phyloP scores from a whole-genome alignment of 352 stramenopile species.

The Aphanomyces cochlioides region DNA sequence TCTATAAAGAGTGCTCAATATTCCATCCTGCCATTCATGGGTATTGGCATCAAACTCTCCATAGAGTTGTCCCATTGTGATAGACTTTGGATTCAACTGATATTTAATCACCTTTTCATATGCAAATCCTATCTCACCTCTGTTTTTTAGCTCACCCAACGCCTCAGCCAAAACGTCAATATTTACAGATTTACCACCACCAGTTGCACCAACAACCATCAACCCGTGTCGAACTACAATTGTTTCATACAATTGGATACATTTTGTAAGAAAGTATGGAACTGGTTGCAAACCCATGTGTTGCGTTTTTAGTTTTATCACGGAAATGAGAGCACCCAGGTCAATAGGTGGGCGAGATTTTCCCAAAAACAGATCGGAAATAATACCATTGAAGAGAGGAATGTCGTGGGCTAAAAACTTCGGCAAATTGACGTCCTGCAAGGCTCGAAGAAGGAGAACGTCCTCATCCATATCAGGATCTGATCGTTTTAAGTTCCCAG shows the following conservation, averaged over 20 bases:
- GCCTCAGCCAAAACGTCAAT: slow-evolving; percentile 89
- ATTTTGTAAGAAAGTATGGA: slow-evolving; percentile 92
- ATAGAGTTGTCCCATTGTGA: slow-evolving; percentile 94
- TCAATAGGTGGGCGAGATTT: slow-evolving; percentile 87
- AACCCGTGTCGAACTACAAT: slow-evolving; percentile 93
- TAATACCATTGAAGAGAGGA: slow-evolving; percentile 94
- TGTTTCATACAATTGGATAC: slow-evolving; percentile 93
- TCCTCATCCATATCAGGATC: slow-evolving; percentile 92
- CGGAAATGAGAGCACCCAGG: slow-evolving; percentile 76
- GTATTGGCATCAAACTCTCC: slow-evolving; percentile 93
- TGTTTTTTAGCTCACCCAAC: slow-evolving; percentile 79
- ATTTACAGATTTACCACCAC: slow-evolving; percentile 87
- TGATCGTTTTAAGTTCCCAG: slow-evolving; percentile 87
- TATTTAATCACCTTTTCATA: slow-evolving; percentile 89
- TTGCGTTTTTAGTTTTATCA: slow-evolving; percentile 87
- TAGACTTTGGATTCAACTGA: slow-evolving; percentile 93
- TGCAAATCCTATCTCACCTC: slow-evolving; percentile 73
- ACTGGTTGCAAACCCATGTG: slow-evolving; percentile 81
- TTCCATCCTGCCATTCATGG: slow-evolving; percentile 94
- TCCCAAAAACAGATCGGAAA: slow-evolving; percentile 92
- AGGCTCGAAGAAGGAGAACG: slow-evolving; percentile 87
- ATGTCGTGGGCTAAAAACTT: slow-evolving; percentile 96
- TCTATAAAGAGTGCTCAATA: slow-evolving; percentile 93
- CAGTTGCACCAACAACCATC: slow-evolving; percentile 92
- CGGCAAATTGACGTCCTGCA: slow-evolving; percentile 94